phyloP scores from a whole-genome alignment of 2,329 filamentous ascomycete species.

The Lachnellula arida region DNA sequence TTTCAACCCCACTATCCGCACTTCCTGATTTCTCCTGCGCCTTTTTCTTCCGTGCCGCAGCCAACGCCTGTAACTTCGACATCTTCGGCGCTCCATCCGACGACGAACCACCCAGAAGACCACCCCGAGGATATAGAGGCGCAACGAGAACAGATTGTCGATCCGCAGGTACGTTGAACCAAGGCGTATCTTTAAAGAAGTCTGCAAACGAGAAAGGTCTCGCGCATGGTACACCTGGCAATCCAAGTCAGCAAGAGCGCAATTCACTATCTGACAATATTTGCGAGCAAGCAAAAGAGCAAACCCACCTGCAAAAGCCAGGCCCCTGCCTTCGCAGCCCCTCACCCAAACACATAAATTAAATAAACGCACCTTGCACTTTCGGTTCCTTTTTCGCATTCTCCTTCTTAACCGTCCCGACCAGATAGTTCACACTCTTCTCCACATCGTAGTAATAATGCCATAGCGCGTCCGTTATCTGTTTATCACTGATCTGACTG shows the following conservation, averaged over 20 bases:
- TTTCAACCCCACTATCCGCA: slow-evolving; percentile 19
- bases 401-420: slow-evolving; percentile 45
- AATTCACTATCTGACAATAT: not conserved
- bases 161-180: slow-evolving; percentile 67
- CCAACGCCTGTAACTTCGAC: slow-evolving; percentile 87
- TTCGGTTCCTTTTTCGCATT: slow-evolving; percentile 32
- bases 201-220: slow-evolving; percentile 43
- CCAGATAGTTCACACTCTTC: slow-evolving; percentile 77
- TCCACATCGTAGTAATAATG: slow-evolving; percentile 93
- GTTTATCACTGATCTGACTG: slow-evolving; percentile 51
- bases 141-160: slow-evolving; percentile 63
- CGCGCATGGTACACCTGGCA: slow-evolving; percentile 7
- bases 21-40: slow-evolving; percentile 53
- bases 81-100: slow-evolving; percentile 57
- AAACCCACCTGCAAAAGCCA: slow-evolving; percentile 26
- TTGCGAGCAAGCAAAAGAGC: slow-evolving; percentile 6
- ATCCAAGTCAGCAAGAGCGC: not conserved
- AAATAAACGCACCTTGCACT: slow-evolving; percentile 30
- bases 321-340: not conserved
- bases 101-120: slow-evolving; percentile 73
- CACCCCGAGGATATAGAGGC: slow-evolving; percentile 53
- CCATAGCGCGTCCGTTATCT: slow-evolving; percentile 89
- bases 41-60: slow-evolving; percentile 81
- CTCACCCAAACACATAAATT: slow-evolving; percentile 7
- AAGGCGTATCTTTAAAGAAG: slow-evolving; percentile 82